Percentiles rank a stretch among this genome's conserved stretches.
Evolutionary conservation across 352 stramenopile genomes (phyloP).

Genomic region (Phytophthora pistaciae): DNA sequence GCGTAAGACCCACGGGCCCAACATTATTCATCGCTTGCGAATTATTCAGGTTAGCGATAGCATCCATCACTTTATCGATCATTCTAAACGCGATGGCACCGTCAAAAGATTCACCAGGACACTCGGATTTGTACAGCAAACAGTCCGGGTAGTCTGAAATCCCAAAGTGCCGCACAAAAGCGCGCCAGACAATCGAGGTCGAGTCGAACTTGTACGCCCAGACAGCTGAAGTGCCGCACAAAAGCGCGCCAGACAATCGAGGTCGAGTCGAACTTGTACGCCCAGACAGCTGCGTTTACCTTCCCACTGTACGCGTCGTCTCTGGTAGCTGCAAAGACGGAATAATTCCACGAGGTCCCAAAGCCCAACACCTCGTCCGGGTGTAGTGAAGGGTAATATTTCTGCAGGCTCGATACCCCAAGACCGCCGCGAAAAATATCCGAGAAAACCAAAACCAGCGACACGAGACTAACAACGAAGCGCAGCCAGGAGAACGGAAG

Average conservation of each 20-base stretch:
- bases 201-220: too few relatives aligned
- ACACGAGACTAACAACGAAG: slow-evolving; percentile 22
- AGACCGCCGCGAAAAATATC: slow-evolving; percentile 46
- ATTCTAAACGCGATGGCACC: slow-evolving; percentile 36
- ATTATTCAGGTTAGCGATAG: neutral
- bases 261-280: slow-evolving; percentile 53
- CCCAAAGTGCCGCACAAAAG: neutral
- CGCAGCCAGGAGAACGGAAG: slow-evolving; percentile 37
- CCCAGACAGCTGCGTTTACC: slow-evolving; percentile 27
- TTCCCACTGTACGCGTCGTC: neutral
- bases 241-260: slow-evolving; percentile 44
- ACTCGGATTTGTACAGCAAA: slow-evolving; percentile 24
- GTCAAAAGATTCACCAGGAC: slow-evolving; percentile 6
- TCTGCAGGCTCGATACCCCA: slow-evolving; percentile 10
- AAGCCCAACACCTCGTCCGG: slow-evolving; percentile 40
- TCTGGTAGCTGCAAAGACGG: slow-evolving; percentile 26
- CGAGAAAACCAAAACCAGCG: slow-evolving; percentile 37
- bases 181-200: too few relatives aligned
- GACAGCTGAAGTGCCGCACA: slow-evolving; percentile 4
- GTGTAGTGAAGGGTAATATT: slow-evolving; percentile 32
- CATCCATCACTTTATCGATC: slow-evolving; percentile 36
- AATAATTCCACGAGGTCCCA: slow-evolving; percentile 44
- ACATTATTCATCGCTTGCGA: neutral
- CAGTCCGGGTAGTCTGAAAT: slow-evolving; percentile 31
- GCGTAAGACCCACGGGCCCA: slow-evolving; percentile 7